These are phyloP conservation scores for Neurospora sp. DNA, from an alignment of 495 filamentous ascomycete genomes.

Conservation along the genomic window DNA sequence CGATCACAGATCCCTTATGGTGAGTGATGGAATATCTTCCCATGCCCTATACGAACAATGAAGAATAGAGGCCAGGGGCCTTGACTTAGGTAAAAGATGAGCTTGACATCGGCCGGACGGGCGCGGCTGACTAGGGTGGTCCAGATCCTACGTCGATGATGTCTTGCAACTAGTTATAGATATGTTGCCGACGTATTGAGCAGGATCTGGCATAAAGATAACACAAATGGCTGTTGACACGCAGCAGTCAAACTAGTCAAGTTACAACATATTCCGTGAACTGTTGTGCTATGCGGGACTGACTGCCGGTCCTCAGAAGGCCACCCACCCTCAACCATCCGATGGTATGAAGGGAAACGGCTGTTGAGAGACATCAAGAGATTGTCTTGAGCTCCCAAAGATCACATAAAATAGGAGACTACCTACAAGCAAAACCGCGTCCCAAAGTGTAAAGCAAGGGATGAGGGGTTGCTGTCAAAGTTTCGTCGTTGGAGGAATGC, in stretches of 20 bases:
- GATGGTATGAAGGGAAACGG: neutral
- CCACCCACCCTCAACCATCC: neutral
- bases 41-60: neutral
- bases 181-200: neutral
- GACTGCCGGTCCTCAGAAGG: neutral
- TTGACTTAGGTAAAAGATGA: neutral
- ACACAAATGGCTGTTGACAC: neutral
- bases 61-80: neutral
- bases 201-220: neutral
- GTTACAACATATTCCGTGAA: neutral
- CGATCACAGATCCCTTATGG: neutral
- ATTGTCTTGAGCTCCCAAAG: neutral
- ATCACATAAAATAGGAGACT: neutral
- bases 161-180: neutral
- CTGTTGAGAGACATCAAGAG: neutral
- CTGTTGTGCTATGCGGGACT: neutral
- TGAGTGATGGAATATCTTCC: neutral
- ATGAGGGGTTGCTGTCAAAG: neutral
- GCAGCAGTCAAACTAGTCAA: neutral
- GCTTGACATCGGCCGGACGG: neutral
- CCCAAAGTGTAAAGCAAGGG: neutral
- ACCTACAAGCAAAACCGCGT: neutral
- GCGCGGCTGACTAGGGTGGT: neutral
- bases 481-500: neutral
- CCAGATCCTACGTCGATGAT: neutral